Conservation (phyloP, 2,329 filamentous ascomycete genomes). For the Penicillium sp. region DNA sequence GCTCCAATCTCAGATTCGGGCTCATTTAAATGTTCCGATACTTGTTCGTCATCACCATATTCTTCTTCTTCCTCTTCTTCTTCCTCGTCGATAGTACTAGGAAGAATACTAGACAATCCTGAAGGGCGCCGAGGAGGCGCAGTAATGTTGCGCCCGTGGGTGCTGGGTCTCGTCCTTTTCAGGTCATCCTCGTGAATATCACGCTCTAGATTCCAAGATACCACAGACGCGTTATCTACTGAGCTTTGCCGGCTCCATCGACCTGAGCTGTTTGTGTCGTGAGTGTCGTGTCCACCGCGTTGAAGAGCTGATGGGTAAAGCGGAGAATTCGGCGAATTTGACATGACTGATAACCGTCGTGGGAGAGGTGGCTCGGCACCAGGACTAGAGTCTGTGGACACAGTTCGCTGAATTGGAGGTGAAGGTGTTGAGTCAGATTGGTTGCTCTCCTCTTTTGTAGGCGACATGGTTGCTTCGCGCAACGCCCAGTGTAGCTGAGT, state of each 20-base stretch:
- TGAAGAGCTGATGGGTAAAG: conserved; percentile 33
- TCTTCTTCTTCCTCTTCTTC: conserved; percentile 15
- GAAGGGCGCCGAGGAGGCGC: conserved; percentile 38
- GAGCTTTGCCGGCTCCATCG: conserved; percentile 17
- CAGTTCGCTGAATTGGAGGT: conserved; percentile 33
- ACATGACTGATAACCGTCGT: conserved; percentile 16
- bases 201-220: conserved; percentile 38
- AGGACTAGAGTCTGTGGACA: conserved; percentile 35
- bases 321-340: conserved; percentile 18
- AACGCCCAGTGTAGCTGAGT: conserved; percentile 31
- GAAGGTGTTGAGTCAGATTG: conserved; percentile 34
- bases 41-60: neutral
- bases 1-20: neutral
- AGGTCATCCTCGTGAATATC: conserved; percentile 38
- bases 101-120: conserved; percentile 26
- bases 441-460: conserved; percentile 10
- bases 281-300: conserved; percentile 15
- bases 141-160: conserved; percentile 34
- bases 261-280: conserved; percentile 17
- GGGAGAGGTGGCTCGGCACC: conserved; percentile 23
- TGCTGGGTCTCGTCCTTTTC: conserved; percentile 32
- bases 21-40: neutral
- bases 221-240: conserved; percentile 34
- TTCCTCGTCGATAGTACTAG: conserved; percentile 32
- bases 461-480: conserved; percentile 26